phyloP scores from a whole-genome alignment of 2,329 filamentous ascomycete species.

The Tetracladium maxilliforme region DNA sequence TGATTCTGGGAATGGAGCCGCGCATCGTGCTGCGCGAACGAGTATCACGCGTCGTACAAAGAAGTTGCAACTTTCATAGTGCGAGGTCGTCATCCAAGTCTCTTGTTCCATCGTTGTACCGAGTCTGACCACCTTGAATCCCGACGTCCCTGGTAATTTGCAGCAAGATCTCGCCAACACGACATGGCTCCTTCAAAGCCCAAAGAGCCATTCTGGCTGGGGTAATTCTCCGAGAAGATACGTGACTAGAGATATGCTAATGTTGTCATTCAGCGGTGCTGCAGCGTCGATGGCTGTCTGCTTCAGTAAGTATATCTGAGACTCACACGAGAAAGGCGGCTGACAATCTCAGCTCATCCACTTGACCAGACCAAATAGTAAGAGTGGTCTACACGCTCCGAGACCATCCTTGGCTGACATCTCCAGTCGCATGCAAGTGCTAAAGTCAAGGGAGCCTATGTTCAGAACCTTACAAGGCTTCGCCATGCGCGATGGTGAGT shows the following conservation, averaged over 20 bases:
- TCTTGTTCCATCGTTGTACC: no score
- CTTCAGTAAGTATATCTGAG: conserved; percentile 20
- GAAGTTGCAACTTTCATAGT: no score
- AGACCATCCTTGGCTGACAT: conserved; percentile 1
- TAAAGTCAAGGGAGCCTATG: conserved; percentile 23
- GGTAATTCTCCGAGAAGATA: conserved; percentile 14
- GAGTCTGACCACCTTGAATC: no score
- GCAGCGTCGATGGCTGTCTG: conserved; percentile 28
- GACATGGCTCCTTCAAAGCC: no score
- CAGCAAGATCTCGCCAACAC: no score
- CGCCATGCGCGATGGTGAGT: conserved; percentile 21
- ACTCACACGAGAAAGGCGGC: no score
- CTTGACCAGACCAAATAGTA: conserved; percentile 29
- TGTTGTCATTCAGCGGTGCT: conserved; percentile 17
- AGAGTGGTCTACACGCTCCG: conserved; percentile 3
- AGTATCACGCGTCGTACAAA: no score
- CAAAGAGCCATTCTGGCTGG: conserved; percentile 28
- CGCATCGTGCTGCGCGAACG: no score
- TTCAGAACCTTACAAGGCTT: conserved; percentile 20
- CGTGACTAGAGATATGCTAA: not conserved
- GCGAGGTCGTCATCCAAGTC: no score
- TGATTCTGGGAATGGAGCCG: no score
- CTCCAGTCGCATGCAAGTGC: conserved; percentile 25
- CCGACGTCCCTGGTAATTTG: no score
- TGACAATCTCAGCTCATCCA: conserved; percentile 22